Evolutionary conservation across 768 basidiomycete genomes (phyloP), one percentile per base, ranked within the genome.

Genomic region (Crucibulum laeve): DNA sequence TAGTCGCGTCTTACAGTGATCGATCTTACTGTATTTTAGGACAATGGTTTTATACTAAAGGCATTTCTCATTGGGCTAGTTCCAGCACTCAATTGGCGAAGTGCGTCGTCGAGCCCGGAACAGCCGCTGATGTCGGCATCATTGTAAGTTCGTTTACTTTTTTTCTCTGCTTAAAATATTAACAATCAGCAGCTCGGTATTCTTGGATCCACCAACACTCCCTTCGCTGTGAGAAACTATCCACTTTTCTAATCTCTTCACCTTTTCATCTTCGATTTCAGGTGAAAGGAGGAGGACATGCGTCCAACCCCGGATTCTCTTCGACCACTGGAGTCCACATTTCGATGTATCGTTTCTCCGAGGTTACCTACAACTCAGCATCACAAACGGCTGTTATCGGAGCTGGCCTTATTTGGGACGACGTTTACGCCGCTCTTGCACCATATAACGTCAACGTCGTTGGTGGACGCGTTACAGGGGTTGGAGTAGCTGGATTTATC

Each of bases 231-330:
- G 44, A 34, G 61, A 50, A 14, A 18, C 15, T 24, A 24, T 28
- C 4, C 4, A 38, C 18, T 4, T 32, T 35, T 24, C 7, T 25
- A 11, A 13, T 13, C 23, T 4, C n/a, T 3, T 36, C 28, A 8
- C 28, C 6, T 21, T 30, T n/a, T 21, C 30, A 24, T 37, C 37
- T 6, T 19, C 22, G 13, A 26, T 2, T 42, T 49, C 23, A 80
- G 80, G 71, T 83, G 42, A 84, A 80, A 56, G 74, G 80, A n/a
- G 81, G 78, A 13, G 81, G 82, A 0, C 81, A 84, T 55, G 46
- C 73, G 0, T 51, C 68, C 2, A 82, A 80, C 51, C 71, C 67
- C 0, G 73, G 73, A 1, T 82, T 81, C 46, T 79, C 79, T 0
- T 83, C 83, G 0, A 83, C 82, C 0, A 47, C 55, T 1, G 82